Percentiles rank a stretch among this genome's conserved stretches.
Conservation (phyloP, 345 rosid species). For the Camelina hispida region DNA sequence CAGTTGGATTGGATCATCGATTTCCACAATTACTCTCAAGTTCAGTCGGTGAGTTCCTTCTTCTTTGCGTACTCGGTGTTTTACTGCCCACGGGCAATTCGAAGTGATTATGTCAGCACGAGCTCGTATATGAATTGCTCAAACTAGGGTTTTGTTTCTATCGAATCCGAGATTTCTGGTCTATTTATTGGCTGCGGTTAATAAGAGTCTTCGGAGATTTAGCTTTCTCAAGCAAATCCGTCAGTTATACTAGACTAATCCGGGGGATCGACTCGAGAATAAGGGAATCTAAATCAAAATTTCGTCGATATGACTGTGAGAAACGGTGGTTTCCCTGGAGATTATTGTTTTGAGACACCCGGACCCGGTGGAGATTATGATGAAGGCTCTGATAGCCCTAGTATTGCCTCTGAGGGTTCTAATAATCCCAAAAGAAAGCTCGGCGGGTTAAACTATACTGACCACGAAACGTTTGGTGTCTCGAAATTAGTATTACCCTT, state of each 20-base stretch:
- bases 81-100: neutral
- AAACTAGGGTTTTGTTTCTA: slow-evolving; percentile 14
- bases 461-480: slow-evolving; percentile 47
- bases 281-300: neutral
- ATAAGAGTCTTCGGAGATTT: neutral
- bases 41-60: slow-evolving; percentile 14
- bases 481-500: slow-evolving; percentile 61
- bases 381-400: slow-evolving; percentile 74
- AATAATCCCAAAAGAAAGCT: slow-evolving; percentile 64
- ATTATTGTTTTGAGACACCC: slow-evolving; percentile 26
- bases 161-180: slow-evolving; percentile 12
- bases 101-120: neutral
- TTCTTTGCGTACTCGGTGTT: neutral
- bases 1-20: slow-evolving; percentile 28
- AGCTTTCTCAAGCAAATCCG: slow-evolving; percentile 2
- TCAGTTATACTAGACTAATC: slow-evolving; percentile 6
- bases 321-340: slow-evolving; percentile 36
- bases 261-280: neutral
- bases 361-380: slow-evolving; percentile 25
- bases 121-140: neutral
- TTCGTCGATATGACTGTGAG: slow-evolving; percentile 35
- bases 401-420: slow-evolving; percentile 59
- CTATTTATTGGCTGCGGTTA: neutral
- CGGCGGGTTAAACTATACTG: slow-evolving; percentile 51
- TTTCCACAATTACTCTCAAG: neutral